These are phyloP conservation scores for Cladosporium cucumerinum DNA, from an alignment of 2,329 filamentous ascomycete species.

Conservation along the genomic window DNA sequence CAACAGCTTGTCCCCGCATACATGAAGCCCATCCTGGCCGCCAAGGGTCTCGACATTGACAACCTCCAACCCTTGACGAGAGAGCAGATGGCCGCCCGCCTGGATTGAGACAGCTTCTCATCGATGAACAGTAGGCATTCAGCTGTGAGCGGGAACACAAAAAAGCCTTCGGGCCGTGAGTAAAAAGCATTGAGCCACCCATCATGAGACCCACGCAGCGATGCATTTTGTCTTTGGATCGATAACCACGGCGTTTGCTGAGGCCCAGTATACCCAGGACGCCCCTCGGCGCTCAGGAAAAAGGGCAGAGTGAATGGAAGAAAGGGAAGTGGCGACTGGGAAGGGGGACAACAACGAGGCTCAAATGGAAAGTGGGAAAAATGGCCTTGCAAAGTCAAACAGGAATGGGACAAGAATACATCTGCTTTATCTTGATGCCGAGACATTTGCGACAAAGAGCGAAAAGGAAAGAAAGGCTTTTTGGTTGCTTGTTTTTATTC, in stretches of 20 bases:
- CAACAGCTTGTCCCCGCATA: constrained; percentile 81
- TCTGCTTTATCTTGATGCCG: constrained; percentile 10
- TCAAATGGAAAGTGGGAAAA: neutral
- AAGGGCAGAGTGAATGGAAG: constrained; percentile 1
- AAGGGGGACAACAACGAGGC: neutral
- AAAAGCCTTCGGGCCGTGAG: constrained; percentile 7
- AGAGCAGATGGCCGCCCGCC: constrained; percentile 94
- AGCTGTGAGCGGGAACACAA: constrained; percentile 9
- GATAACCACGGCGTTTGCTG: constrained; percentile 16
- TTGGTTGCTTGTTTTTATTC: neutral
- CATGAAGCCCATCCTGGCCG: constrained; percentile 68
- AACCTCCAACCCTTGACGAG: constrained; percentile 87
- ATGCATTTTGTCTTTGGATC: constrained; percentile 18
- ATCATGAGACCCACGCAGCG: constrained; percentile 17
- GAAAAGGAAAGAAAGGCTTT: neutral
- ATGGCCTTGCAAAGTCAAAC: neutral
- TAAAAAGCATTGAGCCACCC: constrained; percentile 13
- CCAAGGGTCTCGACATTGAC: constrained; percentile 81
- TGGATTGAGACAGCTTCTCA: constrained; percentile 63
- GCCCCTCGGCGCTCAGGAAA: constrained; percentile 3
- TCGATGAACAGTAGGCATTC: neutral
- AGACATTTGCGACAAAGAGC: constrained; percentile 4
- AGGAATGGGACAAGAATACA: constrained; percentile 17
- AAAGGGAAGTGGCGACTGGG: neutral
- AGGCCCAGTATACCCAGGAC: constrained; percentile 8